Evolutionary conservation across 2,329 filamentous ascomycete species (phyloP).

Genomic region (Westerdykella aurantiaca): DNA sequence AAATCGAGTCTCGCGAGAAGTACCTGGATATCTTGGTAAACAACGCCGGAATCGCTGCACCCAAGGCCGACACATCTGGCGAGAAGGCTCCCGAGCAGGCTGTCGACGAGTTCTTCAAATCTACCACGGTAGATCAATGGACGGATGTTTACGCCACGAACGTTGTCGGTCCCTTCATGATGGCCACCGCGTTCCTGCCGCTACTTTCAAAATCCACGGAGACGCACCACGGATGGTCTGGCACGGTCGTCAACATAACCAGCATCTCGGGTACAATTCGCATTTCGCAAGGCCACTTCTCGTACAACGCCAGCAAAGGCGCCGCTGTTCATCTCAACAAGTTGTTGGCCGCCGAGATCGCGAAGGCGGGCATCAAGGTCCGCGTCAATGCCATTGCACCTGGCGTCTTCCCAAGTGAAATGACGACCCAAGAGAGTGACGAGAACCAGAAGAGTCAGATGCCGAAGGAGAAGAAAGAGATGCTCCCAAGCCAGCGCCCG

Average conservation of each 20-base stretch:
- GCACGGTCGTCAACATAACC: constrained; percentile 43
- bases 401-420: constrained; percentile 53
- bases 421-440: constrained; percentile 50
- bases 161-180: constrained; percentile 45
- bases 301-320: constrained; percentile 47
- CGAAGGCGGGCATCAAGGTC: constrained; percentile 49
- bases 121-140: constrained; percentile 43
- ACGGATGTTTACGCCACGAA: constrained; percentile 43
- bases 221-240: constrained; percentile 39
- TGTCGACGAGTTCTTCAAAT: constrained; percentile 42
- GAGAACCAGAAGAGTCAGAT: constrained; percentile 52
- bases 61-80: constrained; percentile 35
- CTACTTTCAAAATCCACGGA: constrained; percentile 42
- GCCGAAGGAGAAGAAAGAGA: constrained; percentile 49
- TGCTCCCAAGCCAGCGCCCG: constrained; percentile 47
- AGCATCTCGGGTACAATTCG: constrained; percentile 44
- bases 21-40: constrained; percentile 44
- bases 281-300: constrained; percentile 44
- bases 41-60: constrained; percentile 43
- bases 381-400: constrained; percentile 55
- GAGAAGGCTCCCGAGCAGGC: constrained; percentile 40
- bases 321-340: constrained; percentile 52
- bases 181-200: constrained; percentile 44
- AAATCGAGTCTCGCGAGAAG: constrained; percentile 42
- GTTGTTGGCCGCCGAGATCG: constrained; percentile 51